Base-by-base conservation (phyloP, 306 rosid species). In the Cajanus cajan region DNA sequence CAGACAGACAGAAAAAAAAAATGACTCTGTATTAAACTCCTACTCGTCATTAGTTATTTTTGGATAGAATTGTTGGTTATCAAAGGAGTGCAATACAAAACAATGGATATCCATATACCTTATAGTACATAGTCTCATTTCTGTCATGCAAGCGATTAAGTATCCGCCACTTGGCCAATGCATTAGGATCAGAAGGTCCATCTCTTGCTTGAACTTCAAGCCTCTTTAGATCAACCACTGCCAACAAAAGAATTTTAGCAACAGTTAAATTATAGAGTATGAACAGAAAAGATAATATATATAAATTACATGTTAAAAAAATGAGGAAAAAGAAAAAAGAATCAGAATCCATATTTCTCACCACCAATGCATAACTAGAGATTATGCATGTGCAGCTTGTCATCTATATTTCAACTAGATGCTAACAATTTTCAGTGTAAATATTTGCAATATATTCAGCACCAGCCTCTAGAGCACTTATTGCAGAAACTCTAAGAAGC, bases 81-180 rank as follows among this genome's bases (percentile, higher is more conserved):
- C 72, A 68, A 70, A 79, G 66, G 54, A 77, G 40, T 67, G 37
- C 25, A 64, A 70, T 25, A 47, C 68, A 65, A 78, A 75, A 47
- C 57, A 67, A 25, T 68, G 51, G 76, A 75, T 89, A 74, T 80
- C 90, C 97, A 73, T 89, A 78, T 84, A 96, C 99, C 82, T 91
- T 96, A 71, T 96, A 93, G 81, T 93, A 96, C 99, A 96, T 96
- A 8, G 93, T 89, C 89, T 93, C 99, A 82, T 96, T 96, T 88
- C 99, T 89, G 78, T 96, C 99, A 82, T 96, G 99, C 90, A 96
- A 80, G 15, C 99, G 92, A 58, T 96, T 96, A 52, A 96, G 93
- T 85, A 96, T 93, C 73, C 99, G 97, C 99, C 99, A 96, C 85
- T 89, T 96, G 69, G 99, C 98, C 69, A 96, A 84, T 43, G 99